Percentiles rank a stretch among this genome's conserved stretches.
Evolutionary conservation across 2,329 filamentous ascomycete genomes (phyloP).

Genomic region (Pochonia chlamydosporia): DNA sequence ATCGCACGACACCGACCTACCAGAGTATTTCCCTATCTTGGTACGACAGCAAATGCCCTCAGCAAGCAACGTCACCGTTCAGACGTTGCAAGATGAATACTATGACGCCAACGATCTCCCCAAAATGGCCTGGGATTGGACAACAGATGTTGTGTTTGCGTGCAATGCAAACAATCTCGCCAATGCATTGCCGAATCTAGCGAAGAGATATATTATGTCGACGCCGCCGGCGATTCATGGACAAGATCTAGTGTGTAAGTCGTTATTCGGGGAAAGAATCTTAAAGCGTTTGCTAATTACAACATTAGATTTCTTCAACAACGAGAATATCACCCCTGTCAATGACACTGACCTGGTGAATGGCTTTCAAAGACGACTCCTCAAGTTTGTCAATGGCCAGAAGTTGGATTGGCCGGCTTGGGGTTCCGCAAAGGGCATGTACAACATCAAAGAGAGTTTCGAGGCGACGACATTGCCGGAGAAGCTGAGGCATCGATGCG

Average conservation of each 20-base stretch:
- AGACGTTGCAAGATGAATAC: slow-evolving; percentile 10
- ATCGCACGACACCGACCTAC: neutral
- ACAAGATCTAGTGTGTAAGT: slow-evolving; percentile 12
- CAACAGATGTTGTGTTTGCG: slow-evolving; percentile 15
- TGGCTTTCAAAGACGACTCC: slow-evolving; percentile 10
- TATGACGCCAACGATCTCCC: slow-evolving; percentile 4
- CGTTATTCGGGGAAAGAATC: no score
- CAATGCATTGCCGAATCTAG: slow-evolving; percentile 6
- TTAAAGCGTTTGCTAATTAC: no score
- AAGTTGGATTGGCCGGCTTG: slow-evolving; percentile 11
- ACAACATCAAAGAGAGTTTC: slow-evolving; percentile 10
- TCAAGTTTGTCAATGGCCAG: slow-evolving; percentile 11
- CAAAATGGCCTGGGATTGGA: slow-evolving; percentile 18
- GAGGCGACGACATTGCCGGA: neutral
- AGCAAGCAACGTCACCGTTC: slow-evolving; percentile 9
- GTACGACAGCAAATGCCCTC: slow-evolving; percentile 10
- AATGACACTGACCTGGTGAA: slow-evolving; percentile 6
- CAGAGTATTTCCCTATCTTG: slow-evolving; percentile 9
- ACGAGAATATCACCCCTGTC: no score
- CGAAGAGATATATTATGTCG: slow-evolving; percentile 11
- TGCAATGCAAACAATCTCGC: slow-evolving; percentile 16
- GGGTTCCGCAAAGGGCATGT: slow-evolving; percentile 5
- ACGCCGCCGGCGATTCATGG: slow-evolving; percentile 10
- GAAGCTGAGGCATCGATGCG: slow-evolving; percentile 9
- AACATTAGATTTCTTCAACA: no score